Percentiles rank a stretch among this genome's conserved stretches.
phyloP scores from a whole-genome alignment of 2,329 filamentous ascomycete genomes.

The Phyllosticta citrichinensis region DNA sequence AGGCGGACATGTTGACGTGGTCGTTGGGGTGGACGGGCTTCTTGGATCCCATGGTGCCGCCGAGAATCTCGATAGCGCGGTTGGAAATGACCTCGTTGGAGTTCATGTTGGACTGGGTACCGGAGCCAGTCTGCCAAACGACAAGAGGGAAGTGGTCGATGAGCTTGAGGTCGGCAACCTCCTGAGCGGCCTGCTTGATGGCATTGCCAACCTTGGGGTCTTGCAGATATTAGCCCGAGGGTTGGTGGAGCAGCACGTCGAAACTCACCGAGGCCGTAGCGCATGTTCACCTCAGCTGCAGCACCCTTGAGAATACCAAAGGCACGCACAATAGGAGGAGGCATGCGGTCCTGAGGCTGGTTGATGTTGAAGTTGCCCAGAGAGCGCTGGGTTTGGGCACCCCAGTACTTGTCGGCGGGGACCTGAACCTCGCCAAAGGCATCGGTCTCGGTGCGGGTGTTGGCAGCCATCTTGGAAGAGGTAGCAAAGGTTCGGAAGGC shows the following conservation, averaged over 20 bases:
- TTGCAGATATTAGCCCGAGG: slow-evolving; percentile 25
- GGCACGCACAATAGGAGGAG: slow-evolving; percentile 78
- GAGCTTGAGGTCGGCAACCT: slow-evolving; percentile 89
- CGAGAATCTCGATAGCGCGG: slow-evolving; percentile 94
- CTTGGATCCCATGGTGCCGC: slow-evolving; percentile 89
- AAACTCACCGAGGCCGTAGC: slow-evolving; percentile 67
- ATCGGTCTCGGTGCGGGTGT: slow-evolving; percentile 80
- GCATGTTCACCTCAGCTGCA: slow-evolving; percentile 91
- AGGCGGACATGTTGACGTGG: slow-evolving; percentile 98
- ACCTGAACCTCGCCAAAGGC: slow-evolving; percentile 97
- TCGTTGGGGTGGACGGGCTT: slow-evolving; percentile 99
- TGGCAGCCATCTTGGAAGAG: slow-evolving; percentile 26
- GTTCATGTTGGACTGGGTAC: slow-evolving; percentile 99
- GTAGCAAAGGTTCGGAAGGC: slow-evolving; percentile 21
- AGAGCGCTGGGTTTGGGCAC: slow-evolving; percentile 91
- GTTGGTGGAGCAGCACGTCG: not conserved
- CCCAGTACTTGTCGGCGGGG: slow-evolving; percentile 91
- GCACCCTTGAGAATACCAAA: slow-evolving; percentile 98
- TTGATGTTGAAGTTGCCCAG: slow-evolving; percentile 99
- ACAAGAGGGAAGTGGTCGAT: slow-evolving; percentile 96
- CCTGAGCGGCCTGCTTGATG: slow-evolving; percentile 83
- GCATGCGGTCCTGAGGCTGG: slow-evolving; percentile 98
- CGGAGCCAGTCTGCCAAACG: slow-evolving; percentile 98
- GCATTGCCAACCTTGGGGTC: slow-evolving; percentile 84
- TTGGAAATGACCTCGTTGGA: slow-evolving; percentile 99